These are phyloP conservation scores for Viola pubescens DNA, from an alignment of 441 rosid genomes.

Conservation along the genomic window DNA sequence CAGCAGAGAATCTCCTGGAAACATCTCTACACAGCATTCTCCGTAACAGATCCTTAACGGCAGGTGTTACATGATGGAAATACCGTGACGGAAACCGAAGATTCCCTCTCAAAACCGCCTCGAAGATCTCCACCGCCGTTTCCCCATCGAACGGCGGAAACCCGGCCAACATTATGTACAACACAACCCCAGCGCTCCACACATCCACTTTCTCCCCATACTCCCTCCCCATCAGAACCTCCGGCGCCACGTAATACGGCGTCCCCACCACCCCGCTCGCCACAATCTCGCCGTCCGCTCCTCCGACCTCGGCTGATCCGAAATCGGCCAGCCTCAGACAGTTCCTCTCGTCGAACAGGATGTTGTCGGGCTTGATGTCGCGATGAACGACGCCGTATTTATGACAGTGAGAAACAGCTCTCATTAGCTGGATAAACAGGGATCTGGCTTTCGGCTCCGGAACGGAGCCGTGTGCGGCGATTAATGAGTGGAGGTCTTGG, in stretches of 20 bases:
- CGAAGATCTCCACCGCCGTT: constrained; percentile 58
- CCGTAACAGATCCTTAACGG: constrained; percentile 64
- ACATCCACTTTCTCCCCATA: constrained; percentile 73
- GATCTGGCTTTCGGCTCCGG: constrained; percentile 32
- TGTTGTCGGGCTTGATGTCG: constrained; percentile 61
- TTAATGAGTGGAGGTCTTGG: constrained; percentile 35
- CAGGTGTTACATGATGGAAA: constrained; percentile 45
- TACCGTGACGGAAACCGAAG: constrained; percentile 52
- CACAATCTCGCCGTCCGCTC: constrained; percentile 22
- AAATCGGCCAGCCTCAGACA: constrained; percentile 45
- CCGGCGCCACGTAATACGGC: constrained; percentile 93
- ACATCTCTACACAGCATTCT: constrained; percentile 66
- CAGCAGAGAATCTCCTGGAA: constrained; percentile 69
- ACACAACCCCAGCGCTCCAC: constrained; percentile 82
- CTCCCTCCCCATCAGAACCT: constrained; percentile 51
- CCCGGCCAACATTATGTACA: constrained; percentile 78
- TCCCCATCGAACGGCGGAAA: constrained; percentile 77
- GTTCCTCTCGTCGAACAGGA: constrained; percentile 31
- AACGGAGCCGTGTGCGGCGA: constrained; percentile 24
- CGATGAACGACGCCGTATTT: constrained; percentile 49
- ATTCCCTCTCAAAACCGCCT: constrained; percentile 60
- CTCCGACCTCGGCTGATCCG: constrained; percentile 46
- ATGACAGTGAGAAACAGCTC: constrained; percentile 54
- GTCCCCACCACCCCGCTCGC: constrained; percentile 73
- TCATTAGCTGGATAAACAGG: constrained; percentile 34